phyloP scores from a whole-genome alignment of 352 stramenopile genomes.

The Aphanomyces euteiches region DNA sequence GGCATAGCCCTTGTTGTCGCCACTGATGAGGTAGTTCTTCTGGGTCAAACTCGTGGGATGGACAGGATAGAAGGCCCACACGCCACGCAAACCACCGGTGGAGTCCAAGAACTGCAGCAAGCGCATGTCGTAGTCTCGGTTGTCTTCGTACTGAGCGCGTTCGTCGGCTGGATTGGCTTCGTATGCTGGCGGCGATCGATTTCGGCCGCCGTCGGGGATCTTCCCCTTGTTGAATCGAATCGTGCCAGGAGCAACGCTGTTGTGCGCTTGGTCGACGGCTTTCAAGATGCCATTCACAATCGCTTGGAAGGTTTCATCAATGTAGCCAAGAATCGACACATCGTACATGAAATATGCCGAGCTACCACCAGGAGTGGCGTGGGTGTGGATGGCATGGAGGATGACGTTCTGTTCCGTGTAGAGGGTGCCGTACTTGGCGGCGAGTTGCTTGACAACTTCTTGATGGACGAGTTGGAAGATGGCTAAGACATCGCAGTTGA shows the following conservation, averaged over 20 bases:
- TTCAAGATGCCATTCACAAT: slow-evolving; percentile 63
- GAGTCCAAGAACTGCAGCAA: slow-evolving; percentile 48
- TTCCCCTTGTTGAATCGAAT: slow-evolving; percentile 44
- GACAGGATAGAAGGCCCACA: slow-evolving; percentile 71
- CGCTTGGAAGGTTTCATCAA: slow-evolving; percentile 55
- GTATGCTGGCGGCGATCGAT: slow-evolving; percentile 67
- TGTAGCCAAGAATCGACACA: slow-evolving; percentile 45
- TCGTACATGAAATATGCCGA: slow-evolving; percentile 74
- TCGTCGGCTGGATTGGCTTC: slow-evolving; percentile 61
- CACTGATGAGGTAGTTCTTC: slow-evolving; percentile 67
- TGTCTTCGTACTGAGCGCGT: slow-evolving; percentile 44
- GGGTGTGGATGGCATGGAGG: slow-evolving; percentile 82
- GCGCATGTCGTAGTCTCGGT: slow-evolving; percentile 72
- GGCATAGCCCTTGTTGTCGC: slow-evolving; percentile 75
- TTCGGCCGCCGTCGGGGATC: slow-evolving; percentile 49
- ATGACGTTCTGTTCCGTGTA: slow-evolving; percentile 64
- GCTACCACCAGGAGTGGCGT: slow-evolving; percentile 66
- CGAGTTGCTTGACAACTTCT: slow-evolving; percentile 45
- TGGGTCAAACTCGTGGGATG: slow-evolving; percentile 75
- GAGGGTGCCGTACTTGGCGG: slow-evolving; percentile 39
- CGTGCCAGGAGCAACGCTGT: slow-evolving; percentile 43
- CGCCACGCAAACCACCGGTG: slow-evolving; percentile 40
- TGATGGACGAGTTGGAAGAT: slow-evolving; percentile 57
- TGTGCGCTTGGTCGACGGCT: slow-evolving; percentile 57
- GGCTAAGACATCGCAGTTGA: slow-evolving; percentile 47